Conservation (phyloP, 2,329 filamentous ascomycete species). For the Phaeosphaeriaceae sp. region DNA sequence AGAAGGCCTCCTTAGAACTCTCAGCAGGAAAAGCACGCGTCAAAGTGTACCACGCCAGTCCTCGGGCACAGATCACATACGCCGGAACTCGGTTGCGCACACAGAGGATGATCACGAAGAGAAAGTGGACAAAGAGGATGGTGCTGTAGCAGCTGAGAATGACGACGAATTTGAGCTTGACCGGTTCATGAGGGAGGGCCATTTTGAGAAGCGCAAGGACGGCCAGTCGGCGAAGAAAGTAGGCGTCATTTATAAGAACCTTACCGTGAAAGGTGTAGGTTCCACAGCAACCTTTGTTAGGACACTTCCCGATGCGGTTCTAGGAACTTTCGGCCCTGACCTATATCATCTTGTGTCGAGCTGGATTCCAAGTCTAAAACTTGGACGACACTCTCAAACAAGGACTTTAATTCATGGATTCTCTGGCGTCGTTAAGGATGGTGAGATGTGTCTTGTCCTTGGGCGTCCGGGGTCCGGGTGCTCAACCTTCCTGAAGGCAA, state of each 20-base stretch:
- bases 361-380: constrained; percentile 60
- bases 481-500: constrained; percentile 76
- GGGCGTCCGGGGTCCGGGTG: constrained; percentile 77
- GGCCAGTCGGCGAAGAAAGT: constrained; percentile 76
- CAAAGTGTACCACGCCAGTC: constrained; percentile 22
- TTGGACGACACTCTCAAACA: constrained; percentile 57
- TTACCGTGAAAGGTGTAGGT: constrained; percentile 75
- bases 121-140: constrained; percentile 27
- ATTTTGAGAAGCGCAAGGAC: constrained; percentile 74
- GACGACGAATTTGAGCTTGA: constrained; percentile 71
- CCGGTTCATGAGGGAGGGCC: constrained; percentile 74
- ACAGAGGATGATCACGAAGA: constrained; percentile 13
- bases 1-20: constrained; percentile 30
- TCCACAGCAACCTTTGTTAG: constrained; percentile 71
- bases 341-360: constrained; percentile 68
- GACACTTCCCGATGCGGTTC: constrained; percentile 74
- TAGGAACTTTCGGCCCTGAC: constrained; percentile 82
- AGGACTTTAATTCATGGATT: constrained; percentile 70
- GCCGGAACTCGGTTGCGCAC: constrained; percentile 19
- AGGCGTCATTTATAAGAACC: constrained; percentile 76
- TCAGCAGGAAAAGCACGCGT: constrained; percentile 37
- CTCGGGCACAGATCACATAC: constrained; percentile 13
- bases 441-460: constrained; percentile 74
- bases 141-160: constrained; percentile 52
- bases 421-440: constrained; percentile 69